Evolutionary conservation across 495 filamentous ascomycete species (phyloP), one percentile per base, ranked within the genome.

Genomic region (Xylaria sp.): DNA sequence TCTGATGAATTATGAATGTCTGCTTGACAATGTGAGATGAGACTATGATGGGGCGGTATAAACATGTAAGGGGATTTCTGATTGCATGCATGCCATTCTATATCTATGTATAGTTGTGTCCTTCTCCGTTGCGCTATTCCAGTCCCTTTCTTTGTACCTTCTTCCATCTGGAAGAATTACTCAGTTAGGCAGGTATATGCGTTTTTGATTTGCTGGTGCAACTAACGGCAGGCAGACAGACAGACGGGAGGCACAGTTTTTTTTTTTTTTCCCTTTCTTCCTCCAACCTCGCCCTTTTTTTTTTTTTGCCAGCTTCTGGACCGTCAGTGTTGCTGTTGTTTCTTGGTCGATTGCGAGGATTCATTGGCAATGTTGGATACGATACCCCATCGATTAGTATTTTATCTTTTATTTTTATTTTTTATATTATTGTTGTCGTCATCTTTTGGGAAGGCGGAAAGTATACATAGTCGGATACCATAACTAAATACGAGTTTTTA

Each of bases 301-400:
- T 58, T 35, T n/a, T n/a, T n/a, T n/a, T n/a, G n/a, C n/a, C n/a
- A n/a, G n/a, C n/a, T n/a, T n/a, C n/a, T n/a, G n/a, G n/a, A n/a
- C n/a, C n/a, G n/a, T n/a, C n/a, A n/a, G n/a, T 52, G 21, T 53
- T 62, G 21, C 19, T 70, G 21, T 31, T 62, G 21, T 31, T 68
- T 26, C n/a, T 19, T 58, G 37, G 33, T 58, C 2, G 52, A 69
- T 63, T 44, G 71, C 33, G 40, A 41, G 53, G 67, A 41, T 37
- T 37, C 8, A 37, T 37, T 37, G 35, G 35, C 3, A 37, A 37
- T 67, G 3, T 50, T 52, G 53, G 68, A 64, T 70, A 70, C 68
- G 68, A 70, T 70, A 70, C 68, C 69, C 72, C 64, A 44, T 53
- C 52, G 33, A 33, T 61, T 67, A 46, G 71, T 35, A 29, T 5